These are phyloP conservation scores for Pittosporum tobira DNA, from an alignment of 129 eudicot genomes.

Conservation along the genomic window DNA sequence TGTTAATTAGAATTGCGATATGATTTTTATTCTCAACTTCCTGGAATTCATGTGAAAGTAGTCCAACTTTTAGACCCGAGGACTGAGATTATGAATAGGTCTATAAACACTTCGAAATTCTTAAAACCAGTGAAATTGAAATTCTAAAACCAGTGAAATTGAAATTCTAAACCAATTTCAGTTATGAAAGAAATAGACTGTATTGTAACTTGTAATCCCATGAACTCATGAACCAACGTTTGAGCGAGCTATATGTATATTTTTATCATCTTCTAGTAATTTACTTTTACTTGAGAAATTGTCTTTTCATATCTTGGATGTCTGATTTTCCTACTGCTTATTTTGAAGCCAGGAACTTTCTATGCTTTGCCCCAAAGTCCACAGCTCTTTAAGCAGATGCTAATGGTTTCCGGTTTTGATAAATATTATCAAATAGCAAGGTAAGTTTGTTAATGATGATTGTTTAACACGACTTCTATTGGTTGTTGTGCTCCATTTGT, in stretches of 20 bases:
- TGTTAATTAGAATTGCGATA: no score
- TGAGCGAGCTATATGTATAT: neutral
- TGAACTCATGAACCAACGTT: no score
- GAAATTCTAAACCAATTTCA: no score
- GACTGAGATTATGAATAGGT: neutral
- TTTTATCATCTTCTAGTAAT: neutral
- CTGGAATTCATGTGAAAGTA: no score
- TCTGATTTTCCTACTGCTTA: slow-evolving; percentile 29
- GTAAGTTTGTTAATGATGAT: slow-evolving; percentile 21
- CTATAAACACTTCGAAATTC: neutral
- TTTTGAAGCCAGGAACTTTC: slow-evolving; percentile 87
- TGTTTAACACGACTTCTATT: neutral
- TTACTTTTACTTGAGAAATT: neutral
- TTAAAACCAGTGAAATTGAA: neutral
- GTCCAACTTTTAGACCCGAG: no score
- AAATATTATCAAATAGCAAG: slow-evolving; percentile 97
- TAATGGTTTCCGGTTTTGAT: slow-evolving; percentile 94
- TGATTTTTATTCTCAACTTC: no score
- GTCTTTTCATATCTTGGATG: slow-evolving; percentile 13
- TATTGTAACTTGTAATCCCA: neutral
- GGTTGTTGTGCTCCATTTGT: neutral
- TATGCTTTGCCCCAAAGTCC: slow-evolving; percentile 99
- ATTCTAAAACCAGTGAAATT: neutral
- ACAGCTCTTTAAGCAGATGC: slow-evolving; percentile 96
- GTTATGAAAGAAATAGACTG: neutral